Evolutionary conservation across 495 filamentous ascomycete species (phyloP), one percentile per base, ranked within the genome.

Genomic region (Hyaloscypha bicolor): DNA sequence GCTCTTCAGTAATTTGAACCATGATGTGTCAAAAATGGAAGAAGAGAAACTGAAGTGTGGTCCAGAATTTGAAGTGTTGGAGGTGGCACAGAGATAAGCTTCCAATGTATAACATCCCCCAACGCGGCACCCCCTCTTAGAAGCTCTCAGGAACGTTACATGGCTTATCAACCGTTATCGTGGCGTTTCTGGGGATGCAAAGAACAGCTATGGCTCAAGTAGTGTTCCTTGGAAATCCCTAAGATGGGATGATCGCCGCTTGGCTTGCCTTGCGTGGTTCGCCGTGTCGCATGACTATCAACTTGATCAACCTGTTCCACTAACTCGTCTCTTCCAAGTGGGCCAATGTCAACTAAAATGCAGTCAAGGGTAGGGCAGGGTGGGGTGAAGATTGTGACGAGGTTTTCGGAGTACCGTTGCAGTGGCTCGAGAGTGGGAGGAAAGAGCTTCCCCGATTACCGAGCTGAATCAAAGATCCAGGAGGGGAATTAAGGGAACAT

Each of bases 111-210:
- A 30, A 8, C n/a, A 16, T 56, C 16, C 53, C 6, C 22, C 53
- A 9, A 11, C 53, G 9, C 21, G 4, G 4, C 3, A 8, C 6
- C 21, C 19, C 53, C 53, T 5, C 53, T 56, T 56, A 29, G 9
- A 11, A 25, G 9, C 9, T 30, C 22, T n/a, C 53, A 25, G 53
- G 30, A 56, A 56, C 53, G 53, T 56, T 56, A 56, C 30, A 56
- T 56, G 53, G 53, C 19, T 56, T 9, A 29, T 14, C 21, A 56
- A 32, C 8, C 53, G 53, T 56, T 56, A 56, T 56, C 53, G 30
- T 56, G 21, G 53, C 53, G 53, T 56, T 56, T 11, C 8, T 25
- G 19, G 53, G 9, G 53, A 25, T 30, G 9, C 9, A 48, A 48
- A 4, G 2, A 5, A 56, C 53, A 9, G 53, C 22, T 32, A 29